These are phyloP conservation scores for Bacterosira constricta DNA, from an alignment of 108 stramenopile species.

Conservation along the genomic window DNA sequence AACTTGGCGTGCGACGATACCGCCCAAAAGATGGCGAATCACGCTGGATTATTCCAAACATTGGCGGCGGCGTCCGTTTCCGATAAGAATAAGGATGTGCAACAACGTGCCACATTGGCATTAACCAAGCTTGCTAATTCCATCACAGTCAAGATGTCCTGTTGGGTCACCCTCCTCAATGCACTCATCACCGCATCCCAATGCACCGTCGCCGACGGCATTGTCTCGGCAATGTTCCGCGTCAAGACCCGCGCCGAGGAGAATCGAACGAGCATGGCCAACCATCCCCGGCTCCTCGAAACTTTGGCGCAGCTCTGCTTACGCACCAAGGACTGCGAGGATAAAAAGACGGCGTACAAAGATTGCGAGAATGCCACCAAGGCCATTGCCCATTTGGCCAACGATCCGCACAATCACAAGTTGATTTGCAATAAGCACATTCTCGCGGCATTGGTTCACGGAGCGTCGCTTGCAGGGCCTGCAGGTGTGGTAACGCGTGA, in stretches of 20 bases:
- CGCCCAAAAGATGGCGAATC: conserved; percentile 69
- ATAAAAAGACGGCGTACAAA: conserved; percentile 30
- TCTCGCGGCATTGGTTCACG: conserved; percentile 71
- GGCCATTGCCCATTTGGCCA: conserved; percentile 83
- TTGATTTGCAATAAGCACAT: conserved; percentile 67
- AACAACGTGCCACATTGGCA: conserved; percentile 75
- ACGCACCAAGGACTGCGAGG: conserved; percentile 6
- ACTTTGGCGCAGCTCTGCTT: conserved; percentile 63
- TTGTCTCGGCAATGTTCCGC: conserved; percentile 76
- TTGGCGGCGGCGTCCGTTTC: conserved; percentile 67
- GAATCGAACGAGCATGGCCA: conserved; percentile 73
- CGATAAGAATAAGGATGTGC: conserved; percentile 76
- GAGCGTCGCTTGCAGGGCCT: conserved; percentile 46
- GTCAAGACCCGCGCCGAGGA: conserved; percentile 82
- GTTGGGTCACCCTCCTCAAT: conserved; percentile 63
- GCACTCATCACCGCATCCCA: conserved; percentile 80
- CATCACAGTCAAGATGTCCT: conserved; percentile 64
- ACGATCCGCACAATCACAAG: conserved; percentile 71
- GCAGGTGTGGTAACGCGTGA: conserved; percentile 59
- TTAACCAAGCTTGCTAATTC: conserved; percentile 80
- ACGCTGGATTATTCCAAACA: conserved; percentile 72
- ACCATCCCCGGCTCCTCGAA: conserved; percentile 71
- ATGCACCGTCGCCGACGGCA: conserved; percentile 55
- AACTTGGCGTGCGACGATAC: conserved; percentile 87
- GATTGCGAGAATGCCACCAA: conserved; percentile 84